Conservation (phyloP, 805 yeast genomes). For the Candida morakotiae region DNA sequence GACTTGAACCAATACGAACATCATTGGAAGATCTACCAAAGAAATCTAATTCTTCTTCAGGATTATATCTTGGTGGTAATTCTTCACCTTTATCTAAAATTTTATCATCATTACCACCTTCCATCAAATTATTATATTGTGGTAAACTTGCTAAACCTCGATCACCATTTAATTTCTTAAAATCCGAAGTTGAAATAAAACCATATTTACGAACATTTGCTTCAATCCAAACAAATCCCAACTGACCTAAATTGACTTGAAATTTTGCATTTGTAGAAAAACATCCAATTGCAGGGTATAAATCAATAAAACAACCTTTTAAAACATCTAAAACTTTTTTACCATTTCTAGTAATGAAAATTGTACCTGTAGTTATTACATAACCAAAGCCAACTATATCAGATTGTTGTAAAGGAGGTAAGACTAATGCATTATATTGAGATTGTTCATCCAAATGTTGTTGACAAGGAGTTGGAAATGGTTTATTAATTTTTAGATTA, state of each 20-base stretch:
- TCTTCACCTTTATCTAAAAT: constrained; percentile 69
- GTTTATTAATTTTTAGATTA: constrained; percentile 60
- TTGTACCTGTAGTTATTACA: constrained; percentile 43
- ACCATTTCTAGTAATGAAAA: constrained; percentile 55
- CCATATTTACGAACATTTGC: constrained; percentile 54
- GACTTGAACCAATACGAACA: constrained; percentile 25
- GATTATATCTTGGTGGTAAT: constrained; percentile 66
- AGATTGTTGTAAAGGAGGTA: constrained; percentile 50
- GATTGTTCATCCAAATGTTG: constrained; percentile 40
- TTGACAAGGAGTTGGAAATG: constrained; percentile 48
- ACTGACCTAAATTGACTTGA: constrained; percentile 41
- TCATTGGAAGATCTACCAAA: constrained; percentile 43
- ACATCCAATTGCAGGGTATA: constrained; percentile 55
- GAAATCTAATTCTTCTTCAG: constrained; percentile 53
- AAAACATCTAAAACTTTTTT: constrained; percentile 48
- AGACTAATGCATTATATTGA: constrained; percentile 39
- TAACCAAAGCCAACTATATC: constrained; percentile 57
- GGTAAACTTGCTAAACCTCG: constrained; percentile 38
- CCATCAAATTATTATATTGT: constrained; percentile 33
- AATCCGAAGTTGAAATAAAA: constrained; percentile 47
- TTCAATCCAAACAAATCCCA: constrained; percentile 46
- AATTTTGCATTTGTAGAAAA: constrained; percentile 39
- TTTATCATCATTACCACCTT: constrained; percentile 38
- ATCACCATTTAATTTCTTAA: constrained; percentile 32
- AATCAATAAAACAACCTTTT: constrained; percentile 44